Evolutionary conservation across 176 grass and related monocot genomes (phyloP).

Genomic region (Cymbopogon citratus): DNA sequence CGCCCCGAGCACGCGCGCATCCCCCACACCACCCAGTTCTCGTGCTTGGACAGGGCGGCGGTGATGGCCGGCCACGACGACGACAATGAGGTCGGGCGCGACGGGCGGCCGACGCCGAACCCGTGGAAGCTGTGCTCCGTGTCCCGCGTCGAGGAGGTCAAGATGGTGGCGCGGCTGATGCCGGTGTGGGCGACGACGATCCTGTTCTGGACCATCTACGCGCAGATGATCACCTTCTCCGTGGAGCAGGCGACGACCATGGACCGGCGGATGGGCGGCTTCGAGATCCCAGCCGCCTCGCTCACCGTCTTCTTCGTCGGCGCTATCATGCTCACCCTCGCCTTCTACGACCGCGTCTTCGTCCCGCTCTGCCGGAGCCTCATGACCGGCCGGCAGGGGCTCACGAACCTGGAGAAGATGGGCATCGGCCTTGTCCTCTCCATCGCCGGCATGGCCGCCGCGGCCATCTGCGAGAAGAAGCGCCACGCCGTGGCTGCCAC

Average conservation of each 20-base stretch:
- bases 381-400: slow-evolving; percentile 29
- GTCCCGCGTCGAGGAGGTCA: slow-evolving; percentile 76
- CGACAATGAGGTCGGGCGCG: slow-evolving; percentile 18
- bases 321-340: slow-evolving; percentile 61
- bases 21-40: slow-evolving; percentile 52
- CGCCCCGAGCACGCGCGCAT: slow-evolving; percentile 34
- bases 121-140: slow-evolving; percentile 72
- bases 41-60: slow-evolving; percentile 65
- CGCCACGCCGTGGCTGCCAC: slow-evolving; percentile 28
- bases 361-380: slow-evolving; percentile 54
- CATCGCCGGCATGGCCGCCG: slow-evolving; percentile 48
- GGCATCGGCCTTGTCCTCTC: slow-evolving; percentile 65
- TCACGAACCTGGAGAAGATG: slow-evolving; percentile 67
- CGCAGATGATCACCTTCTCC: slow-evolving; percentile 87
- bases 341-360: slow-evolving; percentile 61
- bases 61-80: slow-evolving; percentile 60
- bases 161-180: slow-evolving; percentile 72
- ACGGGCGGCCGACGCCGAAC: slow-evolving; percentile 32
- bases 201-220: slow-evolving; percentile 89
- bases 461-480: slow-evolving; percentile 53
- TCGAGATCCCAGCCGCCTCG: slow-evolving; percentile 68
- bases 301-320: slow-evolving; percentile 75
- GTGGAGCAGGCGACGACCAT: slow-evolving; percentile 87
- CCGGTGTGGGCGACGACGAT: slow-evolving; percentile 89
- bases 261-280: slow-evolving; percentile 54